Conservation (phyloP, 108 stramenopile genomes). For the Schizochytrium sp. region DNA sequence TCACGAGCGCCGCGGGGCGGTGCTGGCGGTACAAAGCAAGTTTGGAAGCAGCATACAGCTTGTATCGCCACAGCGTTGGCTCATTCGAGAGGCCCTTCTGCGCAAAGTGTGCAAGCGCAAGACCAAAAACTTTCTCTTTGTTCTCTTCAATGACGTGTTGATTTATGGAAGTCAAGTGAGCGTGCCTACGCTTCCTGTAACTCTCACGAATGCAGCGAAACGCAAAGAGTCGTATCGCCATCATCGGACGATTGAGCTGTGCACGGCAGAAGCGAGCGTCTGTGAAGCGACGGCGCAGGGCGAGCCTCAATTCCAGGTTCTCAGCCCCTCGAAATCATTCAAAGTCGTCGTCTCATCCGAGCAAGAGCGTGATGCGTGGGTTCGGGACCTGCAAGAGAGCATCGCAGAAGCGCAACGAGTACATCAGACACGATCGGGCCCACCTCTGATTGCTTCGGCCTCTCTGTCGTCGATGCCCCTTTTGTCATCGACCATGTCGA, state of each 20-base stretch:
- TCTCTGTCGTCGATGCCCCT: not conserved
- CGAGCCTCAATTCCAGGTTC: not conserved
- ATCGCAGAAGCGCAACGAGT: not conserved
- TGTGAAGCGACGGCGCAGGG: not conserved
- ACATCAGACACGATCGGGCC: not conserved
- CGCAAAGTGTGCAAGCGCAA: slow-evolving; percentile 31
- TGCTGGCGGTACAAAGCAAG: not conserved
- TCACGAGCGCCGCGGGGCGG: not conserved
- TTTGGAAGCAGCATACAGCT: slow-evolving; percentile 1
- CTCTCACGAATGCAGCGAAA: no score
- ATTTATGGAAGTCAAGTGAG: slow-evolving; percentile 19
- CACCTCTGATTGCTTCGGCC: not conserved
- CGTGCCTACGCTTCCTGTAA: not conserved
- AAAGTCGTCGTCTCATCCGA: not conserved
- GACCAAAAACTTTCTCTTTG: slow-evolving; percentile 22
- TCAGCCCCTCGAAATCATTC: not conserved
- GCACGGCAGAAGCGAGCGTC: not conserved
- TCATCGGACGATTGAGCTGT: not conserved
- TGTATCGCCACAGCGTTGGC: slow-evolving; percentile 23
- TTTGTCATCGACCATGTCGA: not conserved
- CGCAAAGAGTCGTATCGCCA: not conserved
- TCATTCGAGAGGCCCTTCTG: slow-evolving; percentile 25
- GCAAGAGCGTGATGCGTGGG: not conserved
- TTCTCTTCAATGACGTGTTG: slow-evolving; percentile 35
- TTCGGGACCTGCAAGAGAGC: not conserved